These are phyloP conservation scores for Rubia balearica DNA, from an alignment of 305 asterid genomes.

Conservation along the genomic window DNA sequence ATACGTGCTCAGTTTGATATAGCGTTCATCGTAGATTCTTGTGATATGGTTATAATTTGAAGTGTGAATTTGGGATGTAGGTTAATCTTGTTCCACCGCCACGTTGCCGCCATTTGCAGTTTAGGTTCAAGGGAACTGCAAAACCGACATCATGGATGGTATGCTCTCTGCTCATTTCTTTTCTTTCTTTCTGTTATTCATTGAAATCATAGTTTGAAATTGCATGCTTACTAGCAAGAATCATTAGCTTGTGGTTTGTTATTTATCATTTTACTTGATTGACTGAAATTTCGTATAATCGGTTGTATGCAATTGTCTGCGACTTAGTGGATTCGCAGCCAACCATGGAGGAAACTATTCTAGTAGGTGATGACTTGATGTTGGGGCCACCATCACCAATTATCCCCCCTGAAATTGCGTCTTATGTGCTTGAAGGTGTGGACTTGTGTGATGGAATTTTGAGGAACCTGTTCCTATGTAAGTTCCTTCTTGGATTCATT, in stretches of 20 bases:
- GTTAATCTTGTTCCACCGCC: too few species aligned
- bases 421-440: slow-evolving; percentile 92
- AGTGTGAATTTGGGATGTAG: too few species aligned
- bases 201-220: background rate
- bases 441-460: slow-evolving; percentile 84
- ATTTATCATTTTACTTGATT: background rate
- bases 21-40: too few species aligned
- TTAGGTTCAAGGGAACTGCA: too few species aligned
- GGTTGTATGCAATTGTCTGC: background rate
- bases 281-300: background rate
- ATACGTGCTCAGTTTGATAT: too few species aligned
- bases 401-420: slow-evolving; percentile 91
- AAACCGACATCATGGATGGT: background rate
- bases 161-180: background rate
- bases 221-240: background rate
- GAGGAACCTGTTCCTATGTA: slow-evolving; percentile 85
- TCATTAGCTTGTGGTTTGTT: background rate
- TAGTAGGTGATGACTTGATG: slow-evolving; percentile 99
- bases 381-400: slow-evolving; percentile 90
- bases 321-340: slow-evolving; percentile 75
- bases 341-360: slow-evolving; percentile 87
- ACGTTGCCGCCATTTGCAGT: too few species aligned
- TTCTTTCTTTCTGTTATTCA: background rate
- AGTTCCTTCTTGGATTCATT: slow-evolving; percentile 14
- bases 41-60: too few species aligned